Evolutionary conservation across 208 protist species (phyloP).

Genomic region (Trichomonas vaginalis): DNA sequence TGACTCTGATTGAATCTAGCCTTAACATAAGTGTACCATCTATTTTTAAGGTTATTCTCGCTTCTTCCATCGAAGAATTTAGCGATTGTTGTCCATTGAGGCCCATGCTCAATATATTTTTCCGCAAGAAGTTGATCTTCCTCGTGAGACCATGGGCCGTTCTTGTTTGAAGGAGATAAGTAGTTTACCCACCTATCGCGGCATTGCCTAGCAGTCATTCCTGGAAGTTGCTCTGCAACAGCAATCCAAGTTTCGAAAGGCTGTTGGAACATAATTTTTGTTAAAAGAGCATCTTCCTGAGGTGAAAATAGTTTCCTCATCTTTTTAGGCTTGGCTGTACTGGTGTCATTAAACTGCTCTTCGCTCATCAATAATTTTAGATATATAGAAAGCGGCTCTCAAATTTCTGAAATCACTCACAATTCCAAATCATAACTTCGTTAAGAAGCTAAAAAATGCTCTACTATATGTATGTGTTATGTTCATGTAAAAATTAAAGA

Average conservation of each 20-base stretch:
- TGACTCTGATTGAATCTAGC: not conserved
- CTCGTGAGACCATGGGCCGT: not conserved
- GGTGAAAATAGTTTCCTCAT: not conserved
- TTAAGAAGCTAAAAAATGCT: no score
- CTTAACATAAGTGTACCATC: not conserved
- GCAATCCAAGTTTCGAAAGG: not conserved
- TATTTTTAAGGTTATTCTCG: not conserved
- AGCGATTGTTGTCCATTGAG: not conserved
- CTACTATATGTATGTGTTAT: no score
- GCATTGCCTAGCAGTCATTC: not conserved
- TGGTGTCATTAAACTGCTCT: no score
- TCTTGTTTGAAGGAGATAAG: not conserved
- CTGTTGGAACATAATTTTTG: not conserved
- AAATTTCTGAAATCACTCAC: no score
- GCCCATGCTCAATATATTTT: not conserved
- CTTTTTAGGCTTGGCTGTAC: not conserved
- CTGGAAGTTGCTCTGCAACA: not conserved
- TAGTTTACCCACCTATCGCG: not conserved
- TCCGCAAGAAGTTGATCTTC: not conserved
- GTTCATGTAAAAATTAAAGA: no score
- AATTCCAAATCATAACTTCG: no score
- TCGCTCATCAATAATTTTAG: no score
- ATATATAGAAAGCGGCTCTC: no score
- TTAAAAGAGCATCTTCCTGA: not conserved
- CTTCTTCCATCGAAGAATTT: not conserved